Conservation (phyloP, 768 basidiomycete species). For the Mycena polygramma region DNA sequence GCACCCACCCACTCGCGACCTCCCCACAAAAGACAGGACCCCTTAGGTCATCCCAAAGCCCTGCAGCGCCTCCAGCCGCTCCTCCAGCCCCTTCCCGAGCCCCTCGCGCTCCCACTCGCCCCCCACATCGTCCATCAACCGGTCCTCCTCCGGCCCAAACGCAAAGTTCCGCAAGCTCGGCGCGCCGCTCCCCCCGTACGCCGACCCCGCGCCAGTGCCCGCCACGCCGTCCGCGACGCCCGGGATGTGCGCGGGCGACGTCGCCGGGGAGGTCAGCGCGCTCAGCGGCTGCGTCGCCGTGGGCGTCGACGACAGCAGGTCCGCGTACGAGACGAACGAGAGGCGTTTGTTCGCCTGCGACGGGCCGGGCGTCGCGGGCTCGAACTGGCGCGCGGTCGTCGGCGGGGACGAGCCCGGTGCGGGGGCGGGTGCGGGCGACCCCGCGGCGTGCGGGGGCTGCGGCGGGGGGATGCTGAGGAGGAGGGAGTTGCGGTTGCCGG, state of each 20-base stretch:
- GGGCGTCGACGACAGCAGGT: slow-evolving; percentile 85
- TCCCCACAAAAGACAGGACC: background rate
- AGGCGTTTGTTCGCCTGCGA: slow-evolving; percentile 72
- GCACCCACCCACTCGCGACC: too few relatives aligned
- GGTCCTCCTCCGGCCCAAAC: slow-evolving; percentile 33
- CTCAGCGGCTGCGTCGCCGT: slow-evolving; percentile 78
- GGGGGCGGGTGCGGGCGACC: slow-evolving; percentile 39
- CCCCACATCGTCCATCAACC: slow-evolving; percentile 71
- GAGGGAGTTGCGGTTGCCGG: slow-evolving; percentile 54
- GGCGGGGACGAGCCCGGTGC: slow-evolving; percentile 42
- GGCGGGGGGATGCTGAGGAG: slow-evolving; percentile 63
- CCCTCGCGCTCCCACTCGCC: slow-evolving; percentile 94
- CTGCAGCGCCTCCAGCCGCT: slow-evolving; percentile 74
- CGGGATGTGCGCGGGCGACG: slow-evolving; percentile 80
- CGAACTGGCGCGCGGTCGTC: slow-evolving; percentile 32
- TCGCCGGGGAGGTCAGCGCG: slow-evolving; percentile 75
- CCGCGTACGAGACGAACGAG: slow-evolving; percentile 91
- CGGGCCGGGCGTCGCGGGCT: background rate
- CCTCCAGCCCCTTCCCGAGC: slow-evolving; percentile 84
- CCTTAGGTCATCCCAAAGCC: slow-evolving; percentile 34
- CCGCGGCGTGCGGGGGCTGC: slow-evolving; percentile 36
- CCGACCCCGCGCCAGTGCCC: slow-evolving; percentile 47
- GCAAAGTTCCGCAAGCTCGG: slow-evolving; percentile 45
- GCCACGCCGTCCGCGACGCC: slow-evolving; percentile 50
- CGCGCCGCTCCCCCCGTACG: slow-evolving; percentile 41